Base-by-base conservation (phyloP, 257 asterid genomes). In the Nicotiana sylvestris region DNA sequence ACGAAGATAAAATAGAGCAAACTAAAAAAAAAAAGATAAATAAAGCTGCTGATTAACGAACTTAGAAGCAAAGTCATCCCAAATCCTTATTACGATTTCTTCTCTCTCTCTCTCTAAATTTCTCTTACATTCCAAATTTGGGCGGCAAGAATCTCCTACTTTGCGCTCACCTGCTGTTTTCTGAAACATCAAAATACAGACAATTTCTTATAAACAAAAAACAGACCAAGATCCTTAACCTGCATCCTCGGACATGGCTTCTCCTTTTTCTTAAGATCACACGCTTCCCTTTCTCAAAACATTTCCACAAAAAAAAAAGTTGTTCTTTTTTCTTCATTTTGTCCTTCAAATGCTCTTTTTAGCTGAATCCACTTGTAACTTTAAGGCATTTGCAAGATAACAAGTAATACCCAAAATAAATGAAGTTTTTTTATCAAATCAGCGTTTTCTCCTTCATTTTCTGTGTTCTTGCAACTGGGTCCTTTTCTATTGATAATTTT, bases 401-500 rank as follows among this genome's bases (percentile, higher is more conserved):
- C 87, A 78, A 10, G 67, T 81, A 27, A 25, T 65, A 67, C 39
- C 82, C 76, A 80, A 37, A 90, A 89, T 91, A 83, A 86, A 90
- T 93, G 97, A 91, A 85, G 91, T 85, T 85, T 85, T 81, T 84
- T 87, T 82, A 83, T 65, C 82, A 82, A 55, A 82, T 88, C 35
- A 83, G 84, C 67, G 77, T 81, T 85, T 89, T 85, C 66, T 89
- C 87, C 13, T 35, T 89, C 80, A 74, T 91, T 77, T 81, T 93
- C 10, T 88, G 89, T 33, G 49, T 90, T 76, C 85, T 86, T 65
- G 89, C 89, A 81, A 83, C 86, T 82, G 92, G 87, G 81, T 89
- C 91, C 5, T 82, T 72, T 77, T 87, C 93, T 7, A 76, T 89
- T 70, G 97, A 92, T 10, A 81, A 91, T 88, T 89, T 87, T 85